Conservation (phyloP, 2,329 filamentous ascomycete species). For the Drechslera avenae region DNA sequence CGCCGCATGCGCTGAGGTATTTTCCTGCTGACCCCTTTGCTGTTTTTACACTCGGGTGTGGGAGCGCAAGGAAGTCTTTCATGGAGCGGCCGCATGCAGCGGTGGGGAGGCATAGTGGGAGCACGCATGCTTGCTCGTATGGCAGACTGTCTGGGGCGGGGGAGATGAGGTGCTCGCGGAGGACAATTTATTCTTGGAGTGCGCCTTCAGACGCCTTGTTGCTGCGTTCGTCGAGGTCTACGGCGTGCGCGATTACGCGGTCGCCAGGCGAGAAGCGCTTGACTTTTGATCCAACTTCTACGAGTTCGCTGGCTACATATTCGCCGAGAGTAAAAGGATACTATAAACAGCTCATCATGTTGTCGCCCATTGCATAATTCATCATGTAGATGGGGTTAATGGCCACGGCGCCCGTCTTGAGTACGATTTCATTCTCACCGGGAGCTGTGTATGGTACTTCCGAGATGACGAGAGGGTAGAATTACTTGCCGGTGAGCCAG, state of each 20-base stretch:
- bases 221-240: conserved; percentile 9
- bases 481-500: not conserved
- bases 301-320: conserved; percentile 52
- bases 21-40: conserved; percentile 39
- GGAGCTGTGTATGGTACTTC: conserved; percentile 47
- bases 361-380: conserved; percentile 33
- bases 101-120: conserved; percentile 31
- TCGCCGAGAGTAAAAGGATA: conserved; percentile 35
- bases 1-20: conserved; percentile 52
- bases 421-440: conserved; percentile 45
- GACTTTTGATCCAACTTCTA: conserved; percentile 50
- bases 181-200: conserved; percentile 59
- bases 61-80: conserved; percentile 17
- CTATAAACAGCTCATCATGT: conserved; percentile 9
- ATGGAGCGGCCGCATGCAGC: conserved; percentile 19
- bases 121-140: conserved; percentile 53
- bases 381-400: conserved; percentile 54
- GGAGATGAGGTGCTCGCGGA: conserved; percentile 53
- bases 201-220: conserved; percentile 1
- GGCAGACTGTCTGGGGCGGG: conserved; percentile 55
- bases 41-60: conserved; percentile 48
- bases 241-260: conserved; percentile 46
- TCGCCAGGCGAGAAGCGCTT: conserved; percentile 50
- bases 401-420: conserved; percentile 49
- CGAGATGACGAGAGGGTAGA: conserved; percentile 27